Evolutionary conservation across 2,329 filamentous ascomycete species (phyloP).

Genomic region (Clonostachys byssicola): DNA sequence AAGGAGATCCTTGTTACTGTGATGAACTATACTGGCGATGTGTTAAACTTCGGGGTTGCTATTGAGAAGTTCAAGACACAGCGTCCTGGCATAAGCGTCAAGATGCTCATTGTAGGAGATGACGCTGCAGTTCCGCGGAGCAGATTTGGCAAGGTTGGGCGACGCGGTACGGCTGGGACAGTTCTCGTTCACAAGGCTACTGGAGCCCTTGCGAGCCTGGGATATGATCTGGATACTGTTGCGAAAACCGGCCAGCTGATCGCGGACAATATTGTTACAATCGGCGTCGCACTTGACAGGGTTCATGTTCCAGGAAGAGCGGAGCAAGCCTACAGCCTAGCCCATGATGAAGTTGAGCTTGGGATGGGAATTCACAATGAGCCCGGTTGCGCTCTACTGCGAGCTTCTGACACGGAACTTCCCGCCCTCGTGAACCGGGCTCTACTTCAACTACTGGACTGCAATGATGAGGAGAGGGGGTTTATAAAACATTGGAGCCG

Average conservation of each 20-base stretch:
- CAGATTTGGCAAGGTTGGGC: slow-evolving; percentile 40
- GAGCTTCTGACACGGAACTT: not conserved
- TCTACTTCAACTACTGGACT: not conserved
- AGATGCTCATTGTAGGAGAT: not conserved
- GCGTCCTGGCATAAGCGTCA: slow-evolving; percentile 48
- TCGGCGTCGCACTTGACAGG: slow-evolving; percentile 28
- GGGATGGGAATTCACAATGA: slow-evolving; percentile 1
- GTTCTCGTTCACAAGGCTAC: not conserved
- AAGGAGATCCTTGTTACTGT: too few relatives aligned
- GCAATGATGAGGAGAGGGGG: not conserved
- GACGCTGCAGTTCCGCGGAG: slow-evolving; percentile 42
- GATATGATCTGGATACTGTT: not conserved
- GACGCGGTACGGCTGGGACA: slow-evolving; percentile 49
- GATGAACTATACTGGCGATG: not conserved
- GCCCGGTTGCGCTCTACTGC: not conserved
- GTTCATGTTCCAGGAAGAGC: slow-evolving; percentile 14
- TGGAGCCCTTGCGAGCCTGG: slow-evolving; percentile 23
- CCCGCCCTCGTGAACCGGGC: not conserved
- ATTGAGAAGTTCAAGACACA: not conserved
- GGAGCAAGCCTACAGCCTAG: not conserved
- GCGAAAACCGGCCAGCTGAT: not conserved
- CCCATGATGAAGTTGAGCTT: not conserved
- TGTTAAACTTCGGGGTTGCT: not conserved
- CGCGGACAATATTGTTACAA: slow-evolving; percentile 43
- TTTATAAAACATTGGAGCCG: too few relatives aligned